Percentiles rank a stretch among this genome's conserved stretches.
Conservation (phyloP, 2,329 filamentous ascomycete species). For the Escovopsis sp. region DNA sequence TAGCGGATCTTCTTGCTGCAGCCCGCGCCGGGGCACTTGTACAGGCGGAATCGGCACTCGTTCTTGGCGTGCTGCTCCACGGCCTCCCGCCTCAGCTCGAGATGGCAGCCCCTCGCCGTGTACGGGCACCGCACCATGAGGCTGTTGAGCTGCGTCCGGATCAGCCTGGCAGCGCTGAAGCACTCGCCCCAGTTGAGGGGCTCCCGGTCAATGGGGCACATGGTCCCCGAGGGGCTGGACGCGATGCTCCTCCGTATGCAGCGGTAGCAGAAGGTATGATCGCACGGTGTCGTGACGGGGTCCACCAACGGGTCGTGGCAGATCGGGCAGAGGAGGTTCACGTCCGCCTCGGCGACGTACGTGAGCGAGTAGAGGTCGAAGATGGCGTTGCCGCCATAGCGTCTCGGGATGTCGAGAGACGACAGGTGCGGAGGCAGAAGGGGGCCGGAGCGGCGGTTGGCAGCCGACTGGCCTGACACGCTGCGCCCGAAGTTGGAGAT, state of each 20-base stretch:
- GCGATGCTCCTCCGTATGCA: constrained; percentile 33
- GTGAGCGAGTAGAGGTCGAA: constrained; percentile 31
- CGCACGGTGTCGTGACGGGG: constrained; percentile 45
- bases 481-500: constrained; percentile 6
- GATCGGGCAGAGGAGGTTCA: constrained; percentile 36
- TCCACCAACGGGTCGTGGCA: constrained; percentile 46
- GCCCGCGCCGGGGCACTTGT: constrained; percentile 36
- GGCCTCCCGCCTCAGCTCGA: constrained; percentile 34
- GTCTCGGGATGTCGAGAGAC: constrained; percentile 23
- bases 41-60: constrained; percentile 39
- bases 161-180: constrained; percentile 28
- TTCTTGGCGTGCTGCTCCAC: constrained; percentile 40
- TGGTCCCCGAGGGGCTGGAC: constrained; percentile 23
- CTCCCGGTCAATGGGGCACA: constrained; percentile 45
- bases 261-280: constrained; percentile 48
- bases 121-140: constrained; percentile 45
- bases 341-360: constrained; percentile 28
- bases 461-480: constrained; percentile 3
- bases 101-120: constrained; percentile 31
- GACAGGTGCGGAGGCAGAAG: constrained; percentile 21
- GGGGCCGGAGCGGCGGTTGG: constrained; percentile 19
- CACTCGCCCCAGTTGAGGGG: constrained; percentile 23
- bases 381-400: constrained; percentile 21
- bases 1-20: constrained; percentile 37
- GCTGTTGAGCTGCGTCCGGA: constrained; percentile 45